These are phyloP conservation scores for Pterocarpus macrocarpus DNA, from an alignment of 306 rosid genomes.

Conservation along the genomic window DNA sequence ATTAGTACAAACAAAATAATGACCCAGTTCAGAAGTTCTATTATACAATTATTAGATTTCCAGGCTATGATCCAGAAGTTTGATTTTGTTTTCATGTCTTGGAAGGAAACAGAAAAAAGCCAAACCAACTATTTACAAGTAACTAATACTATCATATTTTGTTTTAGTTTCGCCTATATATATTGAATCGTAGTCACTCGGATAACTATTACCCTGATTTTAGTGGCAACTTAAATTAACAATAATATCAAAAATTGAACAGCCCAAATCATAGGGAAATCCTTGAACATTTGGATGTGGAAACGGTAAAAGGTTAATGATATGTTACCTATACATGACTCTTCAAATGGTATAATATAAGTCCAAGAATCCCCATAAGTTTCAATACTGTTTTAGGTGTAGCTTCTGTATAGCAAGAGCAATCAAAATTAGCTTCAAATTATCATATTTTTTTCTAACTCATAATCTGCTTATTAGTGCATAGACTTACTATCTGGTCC, in stretches of 20 bases:
- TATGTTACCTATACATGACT: constrained; percentile 86
- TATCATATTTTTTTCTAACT: no score
- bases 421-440: constrained; percentile 13
- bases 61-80: background rate
- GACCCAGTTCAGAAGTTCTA: background rate
- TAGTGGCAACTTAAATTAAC: no score
- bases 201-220: background rate
- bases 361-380: constrained; percentile 89
- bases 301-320: constrained; percentile 11
- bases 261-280: no score
- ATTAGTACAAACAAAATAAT: background rate
- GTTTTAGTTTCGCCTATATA: background rate
- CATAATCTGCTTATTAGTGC: no score
- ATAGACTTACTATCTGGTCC: constrained; percentile 84
- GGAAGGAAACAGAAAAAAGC: background rate
- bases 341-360: constrained; percentile 85
- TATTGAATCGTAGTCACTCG: background rate
- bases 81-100: background rate
- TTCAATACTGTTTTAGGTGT: constrained; percentile 93
- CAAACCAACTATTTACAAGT: background rate
- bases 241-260: no score
- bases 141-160: background rate
- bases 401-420: constrained; percentile 70
- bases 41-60: background rate
- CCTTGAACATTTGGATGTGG: no score